A percentile compares a stretch with the other conserved stretches of the same genome.
Conservation (phyloP, 75 land plant genomes). For the Sequoiadendron giganteum region DNA sequence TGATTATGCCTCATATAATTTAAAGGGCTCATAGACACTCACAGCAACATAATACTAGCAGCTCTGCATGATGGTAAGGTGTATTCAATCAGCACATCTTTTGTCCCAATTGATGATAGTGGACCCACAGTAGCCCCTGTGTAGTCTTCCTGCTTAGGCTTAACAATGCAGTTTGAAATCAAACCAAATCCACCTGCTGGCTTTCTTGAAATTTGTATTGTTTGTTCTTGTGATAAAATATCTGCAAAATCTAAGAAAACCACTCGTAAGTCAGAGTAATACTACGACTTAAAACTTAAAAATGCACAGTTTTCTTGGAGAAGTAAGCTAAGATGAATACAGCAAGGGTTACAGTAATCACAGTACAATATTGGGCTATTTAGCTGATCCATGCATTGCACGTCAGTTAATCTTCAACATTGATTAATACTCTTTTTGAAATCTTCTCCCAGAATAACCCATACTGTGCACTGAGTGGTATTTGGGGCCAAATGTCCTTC, state of each 20-base stretch:
- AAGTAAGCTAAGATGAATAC: not conserved
- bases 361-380: not conserved
- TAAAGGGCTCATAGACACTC: not conserved
- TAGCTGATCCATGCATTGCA: not conserved
- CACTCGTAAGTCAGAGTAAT: not conserved
- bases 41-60: constrained; percentile 3
- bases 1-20: not conserved
- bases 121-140: not conserved
- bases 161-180: constrained; percentile 24
- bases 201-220: constrained; percentile 46
- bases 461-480: not conserved
- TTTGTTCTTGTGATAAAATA: constrained; percentile 9
- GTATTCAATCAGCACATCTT: constrained; percentile 10
- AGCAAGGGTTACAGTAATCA: not conserved
- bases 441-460: not conserved
- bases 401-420: not conserved
- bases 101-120: not conserved
- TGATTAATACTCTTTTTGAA: not conserved
- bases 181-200: constrained; percentile 48
- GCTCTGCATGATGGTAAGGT: not conserved
- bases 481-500: not conserved
- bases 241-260: constrained; percentile 12
- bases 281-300: not conserved
- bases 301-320: not conserved
- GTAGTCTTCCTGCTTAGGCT: not conserved